Evolutionary conservation across 2,329 filamentous ascomycete species (phyloP), one percentile per base, ranked within the genome.

Genomic region (Aspergillus jensenii): DNA sequence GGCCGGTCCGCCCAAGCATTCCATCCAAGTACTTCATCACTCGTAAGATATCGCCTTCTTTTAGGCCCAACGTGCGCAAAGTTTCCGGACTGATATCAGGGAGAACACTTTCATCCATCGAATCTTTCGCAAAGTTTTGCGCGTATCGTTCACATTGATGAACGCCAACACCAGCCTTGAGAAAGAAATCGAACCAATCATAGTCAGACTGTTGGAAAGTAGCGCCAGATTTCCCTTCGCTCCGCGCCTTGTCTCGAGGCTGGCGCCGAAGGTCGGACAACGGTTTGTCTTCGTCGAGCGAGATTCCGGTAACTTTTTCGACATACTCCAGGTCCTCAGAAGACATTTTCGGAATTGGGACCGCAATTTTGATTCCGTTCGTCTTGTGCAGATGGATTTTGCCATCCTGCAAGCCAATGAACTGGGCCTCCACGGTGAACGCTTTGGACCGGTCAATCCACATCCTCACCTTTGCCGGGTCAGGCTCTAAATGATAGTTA

Each of bases 151-250:
- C 93, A 75, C 95, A 99, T 46, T 96, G 87, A 58, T 96, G 91
- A 49, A 93, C 90, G 45, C 92, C 89, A 67, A 98, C 91, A 47
- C 96, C 93, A 72, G 92, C 96, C 62, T 88, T 87, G 41, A 99
- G 79, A 81, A 99, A 99, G 79, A 99, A 98, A 71, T 97, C 92
- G 70, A 99, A 99, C 95, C 95, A 99, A 73, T 99, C 95, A 72
- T 98, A 96, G 48, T 95, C 88, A 9, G 69, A 68, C 45, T 67
- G 68, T 54, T 77, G 77, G 61, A 74, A 70, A 57, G 72, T 69
- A 51, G 70, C 72, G 55, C 74, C 77, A 25, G 76, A 68, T 25
- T 81, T 77, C 59, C 63, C 62, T 9, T 73, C 70, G 44, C 67
- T 64, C 17, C 62, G 59, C 56, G 63, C 58, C 72, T 81, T 63